These are phyloP conservation scores for Pleochaeta shiraiana DNA, from an alignment of 2,329 filamentous ascomycete genomes.

Conservation along the genomic window DNA sequence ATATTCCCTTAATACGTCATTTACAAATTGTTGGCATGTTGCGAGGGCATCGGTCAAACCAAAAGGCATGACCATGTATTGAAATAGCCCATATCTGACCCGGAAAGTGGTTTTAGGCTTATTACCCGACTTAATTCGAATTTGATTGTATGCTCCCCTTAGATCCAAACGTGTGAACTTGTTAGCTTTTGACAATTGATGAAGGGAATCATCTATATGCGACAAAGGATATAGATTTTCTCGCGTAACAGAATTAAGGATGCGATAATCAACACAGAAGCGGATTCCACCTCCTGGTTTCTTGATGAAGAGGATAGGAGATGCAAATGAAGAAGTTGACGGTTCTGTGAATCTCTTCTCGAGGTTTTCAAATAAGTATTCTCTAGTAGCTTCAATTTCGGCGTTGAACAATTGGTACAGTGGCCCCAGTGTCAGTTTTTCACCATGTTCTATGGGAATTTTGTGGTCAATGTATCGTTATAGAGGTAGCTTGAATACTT, in stretches of 20 bases:
- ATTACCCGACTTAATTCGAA: background rate
- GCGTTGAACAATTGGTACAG: background rate
- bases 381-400: background rate
- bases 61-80: conserved; percentile 4
- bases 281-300: conserved; percentile 1
- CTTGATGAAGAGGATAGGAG: background rate
- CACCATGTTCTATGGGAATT: background rate
- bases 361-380: conserved; percentile 5
- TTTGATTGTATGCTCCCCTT: background rate
- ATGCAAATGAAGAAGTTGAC: background rate
- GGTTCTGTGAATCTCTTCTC: conserved; percentile 5
- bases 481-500: background rate
- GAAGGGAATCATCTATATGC: background rate
- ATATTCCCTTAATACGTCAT: background rate
- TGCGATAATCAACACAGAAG: background rate
- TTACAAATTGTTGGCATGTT: background rate
- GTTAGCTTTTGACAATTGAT: background rate
- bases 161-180: background rate
- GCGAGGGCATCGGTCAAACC: background rate
- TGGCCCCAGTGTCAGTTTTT: background rate
- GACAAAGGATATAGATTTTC: background rate
- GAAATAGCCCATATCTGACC: background rate
- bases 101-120: background rate
- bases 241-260: background rate
- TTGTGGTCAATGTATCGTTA: background rate